Conservation (phyloP, 164 flowering plant species). For the Annona cherimola region DNA sequence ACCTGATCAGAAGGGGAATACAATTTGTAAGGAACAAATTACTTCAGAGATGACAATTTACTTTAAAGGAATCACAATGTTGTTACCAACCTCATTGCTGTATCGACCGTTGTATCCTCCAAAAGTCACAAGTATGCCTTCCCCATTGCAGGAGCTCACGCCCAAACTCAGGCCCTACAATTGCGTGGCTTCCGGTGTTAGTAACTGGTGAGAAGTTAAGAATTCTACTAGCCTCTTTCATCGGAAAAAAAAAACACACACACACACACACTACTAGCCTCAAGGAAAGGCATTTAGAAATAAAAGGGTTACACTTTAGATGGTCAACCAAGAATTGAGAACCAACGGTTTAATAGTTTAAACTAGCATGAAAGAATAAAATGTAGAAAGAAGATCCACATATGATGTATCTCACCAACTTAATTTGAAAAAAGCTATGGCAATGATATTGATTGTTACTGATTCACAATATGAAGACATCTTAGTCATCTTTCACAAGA, state of each 20-base stretch:
- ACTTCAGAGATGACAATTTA: not conserved
- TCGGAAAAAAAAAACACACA: not conserved
- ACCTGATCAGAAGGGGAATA: conserved; percentile 39
- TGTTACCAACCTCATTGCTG: conserved; percentile 71
- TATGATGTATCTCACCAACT: no score
- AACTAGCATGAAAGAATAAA: no score
- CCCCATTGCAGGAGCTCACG: conserved; percentile 72
- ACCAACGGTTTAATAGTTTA: no score
- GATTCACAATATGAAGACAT: no score
- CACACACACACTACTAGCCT: no score
- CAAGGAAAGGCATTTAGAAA: no score
- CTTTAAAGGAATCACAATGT: conserved; percentile 6
- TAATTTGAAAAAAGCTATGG: no score
- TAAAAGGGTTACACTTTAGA: no score
- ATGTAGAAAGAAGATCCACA: no score
- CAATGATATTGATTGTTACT: no score
- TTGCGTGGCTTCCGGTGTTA: not conserved
- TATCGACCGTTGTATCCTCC: conserved; percentile 99
- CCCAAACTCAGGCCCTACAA: conserved; percentile 91
- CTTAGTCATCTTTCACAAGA: not conserved
- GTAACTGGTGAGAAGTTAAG: conserved; percentile 9
- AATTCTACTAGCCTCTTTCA: not conserved
- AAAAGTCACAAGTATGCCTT: conserved; percentile 85
- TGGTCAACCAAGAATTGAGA: no score
- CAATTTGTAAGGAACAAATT: conserved; percentile 5